A percentile compares a stretch with the other conserved stretches of the same genome.
Conservation (phyloP, 2,329 filamentous ascomycete species). For the Xylaria digitata region DNA sequence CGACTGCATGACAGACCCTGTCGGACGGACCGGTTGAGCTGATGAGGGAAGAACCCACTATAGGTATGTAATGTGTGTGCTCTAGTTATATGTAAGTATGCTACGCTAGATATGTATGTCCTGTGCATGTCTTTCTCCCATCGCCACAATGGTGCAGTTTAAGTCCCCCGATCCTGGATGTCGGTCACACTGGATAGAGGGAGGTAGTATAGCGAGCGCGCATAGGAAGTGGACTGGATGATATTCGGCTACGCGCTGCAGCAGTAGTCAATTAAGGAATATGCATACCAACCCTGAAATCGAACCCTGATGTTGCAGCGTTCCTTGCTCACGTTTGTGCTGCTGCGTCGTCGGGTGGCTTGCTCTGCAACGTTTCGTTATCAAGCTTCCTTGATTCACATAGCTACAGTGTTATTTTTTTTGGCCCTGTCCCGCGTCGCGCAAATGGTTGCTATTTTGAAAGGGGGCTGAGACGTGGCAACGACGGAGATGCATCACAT, state of each 20-base stretch:
- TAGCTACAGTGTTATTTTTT: not conserved
- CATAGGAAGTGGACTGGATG: not conserved
- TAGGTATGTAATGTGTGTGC: too few relatives aligned
- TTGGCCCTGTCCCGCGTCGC: not conserved
- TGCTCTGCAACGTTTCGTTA: conserved; percentile 30
- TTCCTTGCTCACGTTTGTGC: conserved; percentile 14
- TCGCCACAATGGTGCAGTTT: too few relatives aligned
- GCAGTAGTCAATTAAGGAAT: not conserved
- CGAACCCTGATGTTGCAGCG: conserved; percentile 27
- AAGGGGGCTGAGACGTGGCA: conserved; percentile 19
- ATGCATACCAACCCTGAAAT: conserved; percentile 30
- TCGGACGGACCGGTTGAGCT: conserved; percentile 2
- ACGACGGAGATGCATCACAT: conserved; percentile 10
- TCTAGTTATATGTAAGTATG: too few relatives aligned
- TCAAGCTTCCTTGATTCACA: conserved; percentile 8
- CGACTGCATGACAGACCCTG: not conserved
- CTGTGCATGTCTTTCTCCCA: too few relatives aligned
- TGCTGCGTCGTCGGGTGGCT: conserved; percentile 6
- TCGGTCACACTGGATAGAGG: not conserved
- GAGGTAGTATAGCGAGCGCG: too few relatives aligned
- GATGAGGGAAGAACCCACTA: not conserved
- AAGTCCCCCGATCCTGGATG: too few relatives aligned
- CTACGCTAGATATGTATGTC: too few relatives aligned
- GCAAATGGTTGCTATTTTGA: conserved; percentile 5
- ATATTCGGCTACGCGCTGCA: conserved; percentile 7